A percentile compares a stretch with the other conserved stretches of the same genome.
Conservation (phyloP, 805 yeast genomes). For the Barnettozyma botsteinii region DNA sequence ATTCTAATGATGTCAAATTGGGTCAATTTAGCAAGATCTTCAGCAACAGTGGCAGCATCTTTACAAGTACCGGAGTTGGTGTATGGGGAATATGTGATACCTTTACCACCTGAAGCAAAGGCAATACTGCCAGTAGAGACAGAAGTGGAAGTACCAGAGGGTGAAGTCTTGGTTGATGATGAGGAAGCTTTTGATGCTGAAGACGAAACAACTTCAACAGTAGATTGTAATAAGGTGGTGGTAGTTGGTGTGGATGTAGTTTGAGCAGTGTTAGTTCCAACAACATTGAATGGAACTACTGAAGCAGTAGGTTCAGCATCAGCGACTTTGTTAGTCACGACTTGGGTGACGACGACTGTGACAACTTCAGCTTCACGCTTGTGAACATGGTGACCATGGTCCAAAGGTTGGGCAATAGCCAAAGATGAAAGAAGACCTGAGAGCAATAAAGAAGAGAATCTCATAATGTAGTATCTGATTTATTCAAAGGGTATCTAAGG, state of each 20-base stretch:
- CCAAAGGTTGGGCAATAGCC: slow-evolving; percentile 13
- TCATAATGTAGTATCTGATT: slow-evolving; percentile 7
- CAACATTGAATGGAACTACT: slow-evolving; percentile 5
- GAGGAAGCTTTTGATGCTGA: slow-evolving; percentile 14
- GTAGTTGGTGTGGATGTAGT: slow-evolving; percentile 14
- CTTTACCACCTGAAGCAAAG: slow-evolving; percentile 40
- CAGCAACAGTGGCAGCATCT: slow-evolving; percentile 37
- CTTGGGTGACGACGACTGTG: slow-evolving; percentile 32
- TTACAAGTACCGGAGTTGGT: slow-evolving; percentile 51
- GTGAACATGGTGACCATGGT: slow-evolving; percentile 45
- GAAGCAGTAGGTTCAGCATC: slow-evolving; percentile 8
- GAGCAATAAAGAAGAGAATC: slow-evolving; percentile 10
- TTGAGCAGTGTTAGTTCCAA: slow-evolving; percentile 14
- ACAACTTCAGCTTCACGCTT: slow-evolving; percentile 38
- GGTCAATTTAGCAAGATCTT: slow-evolving; percentile 41
- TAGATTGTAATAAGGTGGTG: slow-evolving; percentile 13
- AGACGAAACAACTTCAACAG: slow-evolving; percentile 14
- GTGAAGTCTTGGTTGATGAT: slow-evolving; percentile 10
- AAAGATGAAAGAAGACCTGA: slow-evolving; percentile 5
- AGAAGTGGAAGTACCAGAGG: slow-evolving; percentile 30
- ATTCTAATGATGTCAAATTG: slow-evolving; percentile 49
- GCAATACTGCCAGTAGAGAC: slow-evolving; percentile 19
- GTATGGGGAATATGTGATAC: slow-evolving; percentile 66
- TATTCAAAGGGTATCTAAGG: not conserved
- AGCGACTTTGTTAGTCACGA: slow-evolving; percentile 19